Evolutionary conservation across 495 filamentous ascomycete genomes (phyloP).

Genomic region (Bacidia gigantensis): DNA sequence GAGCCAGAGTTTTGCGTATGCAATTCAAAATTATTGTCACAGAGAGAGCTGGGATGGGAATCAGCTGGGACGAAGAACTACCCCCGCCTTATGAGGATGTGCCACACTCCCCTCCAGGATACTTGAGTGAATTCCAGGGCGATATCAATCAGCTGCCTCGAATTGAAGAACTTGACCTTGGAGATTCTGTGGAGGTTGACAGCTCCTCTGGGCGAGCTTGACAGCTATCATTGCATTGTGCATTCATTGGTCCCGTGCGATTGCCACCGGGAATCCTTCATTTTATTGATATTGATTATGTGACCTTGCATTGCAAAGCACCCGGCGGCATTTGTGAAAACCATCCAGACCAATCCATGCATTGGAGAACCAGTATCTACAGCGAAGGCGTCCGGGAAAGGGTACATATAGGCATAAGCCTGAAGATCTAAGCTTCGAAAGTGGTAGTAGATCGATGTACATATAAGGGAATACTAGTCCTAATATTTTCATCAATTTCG

Average conservation of each 20-base stretch:
- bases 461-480: too few species aligned
- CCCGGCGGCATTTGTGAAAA: neutral
- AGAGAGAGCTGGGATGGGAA: constrained; percentile 72
- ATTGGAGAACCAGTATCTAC: too few species aligned
- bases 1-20: constrained; percentile 83
- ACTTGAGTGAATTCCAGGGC: constrained; percentile 34
- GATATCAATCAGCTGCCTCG: constrained; percentile 9
- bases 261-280: too few species aligned
- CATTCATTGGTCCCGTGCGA: too few species aligned
- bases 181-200: neutral
- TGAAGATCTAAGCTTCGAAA: too few species aligned
- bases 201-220: neutral
- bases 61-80: constrained; percentile 94
- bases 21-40: constrained; percentile 75
- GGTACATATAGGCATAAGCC: too few species aligned
- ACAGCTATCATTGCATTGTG: too few species aligned
- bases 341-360: too few species aligned
- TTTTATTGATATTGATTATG: too few species aligned
- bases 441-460: too few species aligned
- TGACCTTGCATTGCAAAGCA: neutral
- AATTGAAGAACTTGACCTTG: constrained; percentile 13
- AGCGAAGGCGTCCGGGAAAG: too few species aligned
- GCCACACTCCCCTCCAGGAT: constrained; percentile 71
- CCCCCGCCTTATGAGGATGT: constrained; percentile 94
- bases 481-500: too few species aligned